Percentiles rank a stretch among this genome's conserved stretches.
Conservation (phyloP, 192 early-diverging fungal species). For the Backusella mclennaniae region DNA sequence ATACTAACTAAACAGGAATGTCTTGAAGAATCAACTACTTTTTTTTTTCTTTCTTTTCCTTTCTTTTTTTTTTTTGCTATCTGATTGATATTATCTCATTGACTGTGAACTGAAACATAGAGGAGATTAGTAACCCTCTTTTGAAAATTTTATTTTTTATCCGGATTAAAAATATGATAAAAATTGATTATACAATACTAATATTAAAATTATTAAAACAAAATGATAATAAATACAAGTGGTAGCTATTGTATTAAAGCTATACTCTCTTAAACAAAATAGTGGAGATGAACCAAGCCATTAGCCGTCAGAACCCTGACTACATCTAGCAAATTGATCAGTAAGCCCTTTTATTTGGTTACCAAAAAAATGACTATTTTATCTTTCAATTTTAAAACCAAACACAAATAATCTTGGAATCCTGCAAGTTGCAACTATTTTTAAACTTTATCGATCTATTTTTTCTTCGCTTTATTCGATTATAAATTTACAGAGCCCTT, state of each 20-base stretch:
- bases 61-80: not conserved
- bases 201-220: not conserved
- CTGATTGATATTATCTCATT: not conserved
- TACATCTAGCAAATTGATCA: no score
- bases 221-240: no score
- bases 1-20: no score
- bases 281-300: no score
- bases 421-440: not conserved
- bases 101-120: not conserved
- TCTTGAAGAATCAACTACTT: not conserved
- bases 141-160: not conserved
- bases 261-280: no score
- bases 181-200: not conserved
- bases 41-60: not conserved
- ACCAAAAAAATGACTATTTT: not conserved
- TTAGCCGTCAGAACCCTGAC: no score
- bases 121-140: not conserved
- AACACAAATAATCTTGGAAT: not conserved
- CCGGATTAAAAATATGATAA: not conserved
- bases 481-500: not conserved
- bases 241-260: no score
- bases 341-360: no score
- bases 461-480: not conserved
- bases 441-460: not conserved
- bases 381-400: not conserved